Evolutionary conservation across 257 asterid species (phyloP).

Genomic region (Nicotiana knightiana): DNA sequence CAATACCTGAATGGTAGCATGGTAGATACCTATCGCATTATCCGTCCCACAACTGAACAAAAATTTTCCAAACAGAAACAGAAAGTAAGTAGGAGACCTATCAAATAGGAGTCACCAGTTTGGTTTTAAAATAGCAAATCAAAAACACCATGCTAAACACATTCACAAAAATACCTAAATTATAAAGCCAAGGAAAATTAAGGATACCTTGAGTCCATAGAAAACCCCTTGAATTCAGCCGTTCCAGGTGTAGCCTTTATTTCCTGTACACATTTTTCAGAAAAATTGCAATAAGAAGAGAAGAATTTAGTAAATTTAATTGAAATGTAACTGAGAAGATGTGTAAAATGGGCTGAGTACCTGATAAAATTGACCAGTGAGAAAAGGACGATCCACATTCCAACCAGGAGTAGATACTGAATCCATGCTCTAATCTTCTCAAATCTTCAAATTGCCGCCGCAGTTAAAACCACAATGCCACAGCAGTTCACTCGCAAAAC

Average conservation of each 20-base stretch:
- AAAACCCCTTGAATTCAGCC: constrained; percentile 38
- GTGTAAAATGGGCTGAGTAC: constrained; percentile 10
- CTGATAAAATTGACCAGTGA: constrained; percentile 71
- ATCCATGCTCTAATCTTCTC: constrained; percentile 33
- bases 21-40: constrained; percentile 75
- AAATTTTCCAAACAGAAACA: not conserved
- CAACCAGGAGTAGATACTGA: constrained; percentile 59
- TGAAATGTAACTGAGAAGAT: not conserved
- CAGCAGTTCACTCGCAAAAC: not conserved
- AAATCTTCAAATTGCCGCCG: not conserved
- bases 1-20: constrained; percentile 72
- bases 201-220: constrained; percentile 39
- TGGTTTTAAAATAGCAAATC: not conserved
- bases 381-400: constrained; percentile 78
- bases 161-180: not conserved
- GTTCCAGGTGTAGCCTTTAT: constrained; percentile 34
- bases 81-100: constrained; percentile 4
- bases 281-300: not conserved
- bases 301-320: not conserved
- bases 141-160: not conserved
- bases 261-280: constrained; percentile 33
- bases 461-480: not conserved
- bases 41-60: constrained; percentile 53
- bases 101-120: not conserved
- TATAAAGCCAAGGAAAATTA: not conserved